Percentiles rank a stretch among this genome's conserved stretches.
Conservation (phyloP, 1,139 yeast genomes). For the Kluyveromyces marxianus region DNA sequence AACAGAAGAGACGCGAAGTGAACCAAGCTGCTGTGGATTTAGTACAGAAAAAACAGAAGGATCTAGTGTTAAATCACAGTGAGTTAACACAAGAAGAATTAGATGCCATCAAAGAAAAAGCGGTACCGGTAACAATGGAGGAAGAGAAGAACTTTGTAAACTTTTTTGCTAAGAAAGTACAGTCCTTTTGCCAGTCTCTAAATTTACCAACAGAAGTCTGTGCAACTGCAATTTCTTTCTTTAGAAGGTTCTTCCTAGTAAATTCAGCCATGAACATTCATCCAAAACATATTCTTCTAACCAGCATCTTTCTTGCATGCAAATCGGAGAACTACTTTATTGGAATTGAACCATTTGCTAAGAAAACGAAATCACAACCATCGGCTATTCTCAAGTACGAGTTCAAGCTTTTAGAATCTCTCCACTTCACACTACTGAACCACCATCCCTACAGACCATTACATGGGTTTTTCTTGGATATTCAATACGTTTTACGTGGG, state of each 20-base stretch:
- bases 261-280: conserved; percentile 81
- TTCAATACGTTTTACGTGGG: conserved; percentile 55
- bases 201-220: conserved; percentile 57
- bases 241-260: conserved; percentile 70
- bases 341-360: conserved; percentile 73
- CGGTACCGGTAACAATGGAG: conserved; percentile 48
- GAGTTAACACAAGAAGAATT: conserved; percentile 31
- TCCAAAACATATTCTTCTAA: conserved; percentile 74
- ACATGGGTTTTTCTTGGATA: conserved; percentile 86
- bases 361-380: conserved; percentile 54
- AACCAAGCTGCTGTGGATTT: conserved; percentile 45
- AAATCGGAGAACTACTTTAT: conserved; percentile 88
- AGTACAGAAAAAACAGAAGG: conserved; percentile 35
- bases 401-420: conserved; percentile 62
- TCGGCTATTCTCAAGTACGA: conserved; percentile 71
- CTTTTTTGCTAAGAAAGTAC: conserved; percentile 66
- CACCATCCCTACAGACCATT: conserved; percentile 86
- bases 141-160: conserved; percentile 66
- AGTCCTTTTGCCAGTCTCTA: conserved; percentile 49
- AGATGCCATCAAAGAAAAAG: conserved; percentile 33
- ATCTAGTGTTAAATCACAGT: conserved; percentile 31
- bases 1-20: conserved; percentile 38
- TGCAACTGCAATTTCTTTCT: conserved; percentile 80
- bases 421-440: conserved; percentile 71
- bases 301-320: conserved; percentile 86